These are phyloP conservation scores for Aspergillus ibericus DNA, from an alignment of 2,329 filamentous ascomycete species.

Conservation along the genomic window DNA sequence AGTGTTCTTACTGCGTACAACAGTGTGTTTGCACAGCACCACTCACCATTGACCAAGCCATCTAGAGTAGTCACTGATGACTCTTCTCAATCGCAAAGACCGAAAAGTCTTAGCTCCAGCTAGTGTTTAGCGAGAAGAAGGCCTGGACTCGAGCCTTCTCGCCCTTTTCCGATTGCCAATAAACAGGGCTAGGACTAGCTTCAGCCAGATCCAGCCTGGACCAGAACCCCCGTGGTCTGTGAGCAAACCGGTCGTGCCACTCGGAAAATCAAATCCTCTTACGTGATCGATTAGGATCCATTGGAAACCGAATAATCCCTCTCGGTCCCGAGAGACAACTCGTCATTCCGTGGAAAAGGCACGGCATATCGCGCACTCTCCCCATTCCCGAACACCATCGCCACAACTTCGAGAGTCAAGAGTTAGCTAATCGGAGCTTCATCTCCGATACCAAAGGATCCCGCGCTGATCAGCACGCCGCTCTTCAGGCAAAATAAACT, in stretches of 20 bases:
- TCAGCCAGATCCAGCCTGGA: background rate
- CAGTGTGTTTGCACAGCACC: no score
- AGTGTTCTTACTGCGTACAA: no score
- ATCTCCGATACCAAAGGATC: background rate
- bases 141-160: no score
- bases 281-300: background rate
- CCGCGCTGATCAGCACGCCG: background rate
- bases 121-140: no score
- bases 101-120: no score
- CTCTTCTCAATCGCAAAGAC: no score
- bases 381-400: background rate
- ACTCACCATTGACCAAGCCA: no score
- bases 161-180: no score
- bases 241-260: background rate
- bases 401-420: background rate
- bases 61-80: no score
- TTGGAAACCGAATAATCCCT: background rate
- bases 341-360: background rate
- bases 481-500: background rate
- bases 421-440: background rate
- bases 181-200: background rate
- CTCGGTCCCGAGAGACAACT: background rate
- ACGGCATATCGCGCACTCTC: background rate
- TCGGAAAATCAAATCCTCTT: background rate
- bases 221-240: background rate